phyloP scores from a whole-genome alignment of 2,329 filamentous ascomycete species.

The Sporothrix pseudoabietina region DNA sequence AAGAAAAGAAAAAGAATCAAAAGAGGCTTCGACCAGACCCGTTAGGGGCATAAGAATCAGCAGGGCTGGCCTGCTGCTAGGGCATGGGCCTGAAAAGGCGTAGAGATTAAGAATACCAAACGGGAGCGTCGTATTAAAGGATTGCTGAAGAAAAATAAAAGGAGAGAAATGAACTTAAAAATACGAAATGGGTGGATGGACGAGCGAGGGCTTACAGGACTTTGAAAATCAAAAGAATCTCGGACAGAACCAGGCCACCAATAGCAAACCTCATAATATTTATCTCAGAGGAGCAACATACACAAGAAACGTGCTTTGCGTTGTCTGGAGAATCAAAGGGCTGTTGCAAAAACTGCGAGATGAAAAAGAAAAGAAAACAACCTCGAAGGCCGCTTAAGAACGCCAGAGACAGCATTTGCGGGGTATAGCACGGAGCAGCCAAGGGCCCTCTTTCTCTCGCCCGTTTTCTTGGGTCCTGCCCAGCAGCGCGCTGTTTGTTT shows the following conservation, averaged over 20 bases:
- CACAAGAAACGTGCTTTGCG: neutral
- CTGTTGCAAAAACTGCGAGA: too few relatives aligned
- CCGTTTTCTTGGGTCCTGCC: neutral
- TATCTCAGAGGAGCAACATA: neutral
- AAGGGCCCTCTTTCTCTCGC: conserved; percentile 6
- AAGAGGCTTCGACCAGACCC: conserved; percentile 10
- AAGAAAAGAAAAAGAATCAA: neutral
- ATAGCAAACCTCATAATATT: neutral
- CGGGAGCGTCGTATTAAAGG: neutral
- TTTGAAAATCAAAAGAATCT: neutral
- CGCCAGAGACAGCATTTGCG: conserved; percentile 22
- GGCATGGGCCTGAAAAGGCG: neutral
- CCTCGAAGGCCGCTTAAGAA: neutral
- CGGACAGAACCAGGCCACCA: neutral
- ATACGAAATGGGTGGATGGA: neutral
- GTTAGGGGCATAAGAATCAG: conserved; percentile 22
- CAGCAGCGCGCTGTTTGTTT: neutral
- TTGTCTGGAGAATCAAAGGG: neutral
- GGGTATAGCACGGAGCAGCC: conserved; percentile 29
- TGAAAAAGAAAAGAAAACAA: neutral
- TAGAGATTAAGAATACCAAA: neutral
- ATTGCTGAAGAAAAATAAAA: neutral
- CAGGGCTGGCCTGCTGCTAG: conserved; percentile 6
- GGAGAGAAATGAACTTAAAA: neutral
- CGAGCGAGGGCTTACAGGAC: neutral